Base-by-base conservation (phyloP, 139 green algal species). In the Coelastrella sp. region DNA sequence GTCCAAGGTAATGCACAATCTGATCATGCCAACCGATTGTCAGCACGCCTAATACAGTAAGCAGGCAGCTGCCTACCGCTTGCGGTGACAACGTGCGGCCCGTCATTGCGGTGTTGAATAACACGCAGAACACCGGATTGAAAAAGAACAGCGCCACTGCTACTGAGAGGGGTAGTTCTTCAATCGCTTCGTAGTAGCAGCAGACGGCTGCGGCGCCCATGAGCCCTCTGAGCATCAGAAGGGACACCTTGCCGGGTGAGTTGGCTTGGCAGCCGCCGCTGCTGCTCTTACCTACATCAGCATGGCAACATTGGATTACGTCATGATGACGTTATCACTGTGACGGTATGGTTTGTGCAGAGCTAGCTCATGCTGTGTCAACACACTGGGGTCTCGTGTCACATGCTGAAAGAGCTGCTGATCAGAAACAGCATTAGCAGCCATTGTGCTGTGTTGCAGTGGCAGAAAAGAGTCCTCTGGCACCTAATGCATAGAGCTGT, bases 1-100 rank as follows among this genome's bases (percentile, higher is more conserved):
- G 14, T 14, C 57, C 32, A 19, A 71, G 19, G 10, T 65, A 19
- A 22, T 77, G 61, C 64, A 77, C 20, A 0, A 88, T 20, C 19
- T 88, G 83, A 57, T 88, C 83, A 58, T 88, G 83, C 83, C 83
- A 88, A 5, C 83, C 83, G 56, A 88, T 88, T 7, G 19, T 20
- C 19, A 88, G 68, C 17, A 88, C 83, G 2, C 83, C 83, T 19
- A 88, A 22, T 0, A 88, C 83, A 14, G 83, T 88, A 19, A 88
- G 56, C 47, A 66, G 13, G 32, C 83, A 88, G 56, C 83, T 80
- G 54, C 47, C 83, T 5, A 68, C n/a, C 4, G 83, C 68, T 71
- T 20, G 47, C 8, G 20, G 83, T 13, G 83, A 60, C 7, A 80
- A 16, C 6, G 23, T 54, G 0, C 19, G 14, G 7, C 57, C 68